Evolutionary conservation across 768 basidiomycete genomes (phyloP), one percentile per base, ranked within the genome.

Genomic region (Kwoniella europaea): DNA sequence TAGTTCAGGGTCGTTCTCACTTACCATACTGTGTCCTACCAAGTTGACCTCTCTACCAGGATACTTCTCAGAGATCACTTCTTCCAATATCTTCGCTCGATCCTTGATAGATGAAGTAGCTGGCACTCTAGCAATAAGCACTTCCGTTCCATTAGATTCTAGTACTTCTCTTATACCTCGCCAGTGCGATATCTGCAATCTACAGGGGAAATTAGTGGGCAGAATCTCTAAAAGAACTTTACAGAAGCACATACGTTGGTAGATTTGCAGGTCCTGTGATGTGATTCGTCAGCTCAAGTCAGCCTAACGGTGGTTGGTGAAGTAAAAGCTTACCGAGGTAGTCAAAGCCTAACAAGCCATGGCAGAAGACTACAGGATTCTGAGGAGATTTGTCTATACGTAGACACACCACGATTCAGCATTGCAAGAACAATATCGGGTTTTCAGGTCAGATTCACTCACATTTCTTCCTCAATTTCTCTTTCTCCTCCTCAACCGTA

Each of bases 81-180:
- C 86, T 83, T 92, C 90, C n/a, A 99, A 88, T 13, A 95, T 94
- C 75, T 90, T 90, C 1, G 97, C 97, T 65, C 97, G 88, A 74
- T 97, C 92, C 61, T 90, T 85, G 16, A 94, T 92, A 22, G 91
- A 91, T 76, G 92, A 92, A 1, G 93, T 96, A 0, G 94, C 94
- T 1, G 97, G 95, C 0, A 98, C 95, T 15, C 93, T 89, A 0
- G 94, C 94, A 77, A 98, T 92, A 76, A 98, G 88, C 44, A 98
- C 92, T 81, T 98, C 91, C 13, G 88, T 88, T 18, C 93, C 95
- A 79, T 91, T 94, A 46, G 91, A 88, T 77, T 95, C 90, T 7
- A 99, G 86, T 18, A 92, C 94, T 81, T 98, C 93, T 78, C 91
- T 91, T 73, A 99, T 96, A 7, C 97, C 97, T 46, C 96, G 88